Evolutionary conservation across 163 green algal genomes (phyloP), one percentile per base, ranked within the genome.

Genomic region (Chlamydomonas reinhardtii): DNA sequence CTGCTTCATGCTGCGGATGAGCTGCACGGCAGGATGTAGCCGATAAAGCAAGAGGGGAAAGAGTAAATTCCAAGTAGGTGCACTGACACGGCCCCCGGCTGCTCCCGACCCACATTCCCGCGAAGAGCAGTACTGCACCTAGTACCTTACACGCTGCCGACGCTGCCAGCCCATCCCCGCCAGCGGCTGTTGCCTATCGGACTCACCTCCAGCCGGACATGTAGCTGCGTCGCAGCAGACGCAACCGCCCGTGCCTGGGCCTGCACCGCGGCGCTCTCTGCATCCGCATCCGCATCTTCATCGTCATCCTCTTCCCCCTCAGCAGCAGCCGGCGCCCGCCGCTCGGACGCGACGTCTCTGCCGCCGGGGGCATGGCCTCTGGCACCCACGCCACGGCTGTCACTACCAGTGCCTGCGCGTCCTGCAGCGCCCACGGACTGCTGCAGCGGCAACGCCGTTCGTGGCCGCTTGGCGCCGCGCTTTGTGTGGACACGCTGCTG

Each of bases 1-100:
- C 59, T 74, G 59, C 72, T 87, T 87, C 82, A 87, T 87, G 72
- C 72, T 75, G 34, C 54, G 73, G 72, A 87, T 81, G n/a, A 81
- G 72, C 82, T 87, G 82, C 11, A 31, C 11, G 66, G 9, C 19
- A 48, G 39, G n/a, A n/a, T 48, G 39, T 5, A 8, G 61, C 20
- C 24, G 61, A 22, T 31, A 29, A 3, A 29, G 61, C 17, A 22
- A n/a, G n/a, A n/a, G n/a, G n/a, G n/a, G n/a, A n/a, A n/a, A n/a
- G n/a, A n/a, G n/a, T n/a, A n/a, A n/a, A n/a, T n/a, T n/a, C n/a
- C n/a, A n/a, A n/a, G n/a, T n/a, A n/a, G n/a, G n/a, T 29, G 56
- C 56, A 25, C 56, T 48, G 39, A 8, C 39, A 48, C 39, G 39
- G 5, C 39, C 8, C 39, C 39, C 39, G 39, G 39, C 5, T 48